These are phyloP conservation scores for Apiosordaria backusii DNA, from an alignment of 495 filamentous ascomycete species.

Conservation along the genomic window DNA sequence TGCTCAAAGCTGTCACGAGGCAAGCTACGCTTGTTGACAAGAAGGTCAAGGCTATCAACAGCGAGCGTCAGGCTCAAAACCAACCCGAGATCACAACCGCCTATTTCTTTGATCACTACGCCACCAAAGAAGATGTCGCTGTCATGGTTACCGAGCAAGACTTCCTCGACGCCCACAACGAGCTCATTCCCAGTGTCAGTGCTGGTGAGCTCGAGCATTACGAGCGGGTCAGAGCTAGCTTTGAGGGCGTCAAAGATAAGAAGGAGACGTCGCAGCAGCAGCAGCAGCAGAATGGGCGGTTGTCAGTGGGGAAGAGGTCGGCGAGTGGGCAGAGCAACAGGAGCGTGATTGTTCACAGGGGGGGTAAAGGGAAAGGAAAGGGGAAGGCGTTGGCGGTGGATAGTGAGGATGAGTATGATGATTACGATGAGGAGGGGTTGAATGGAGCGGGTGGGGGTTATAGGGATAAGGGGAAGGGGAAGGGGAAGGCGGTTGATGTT, in stretches of 20 bases:
- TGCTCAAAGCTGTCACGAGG: conserved; percentile 96
- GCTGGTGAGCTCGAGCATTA: conserved; percentile 92
- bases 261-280: conserved; percentile 1
- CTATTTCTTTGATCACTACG: conserved; percentile 91
- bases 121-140: conserved; percentile 72
- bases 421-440: conserved; percentile 12
- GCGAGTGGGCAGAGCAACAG: conserved; percentile 20
- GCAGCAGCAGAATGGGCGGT: conserved; percentile 17
- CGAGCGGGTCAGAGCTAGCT: conserved; percentile 72
- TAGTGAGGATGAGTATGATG: conserved; percentile 22
- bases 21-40: conserved; percentile 80
- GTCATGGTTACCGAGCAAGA: conserved; percentile 87
- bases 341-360: conserved; percentile 47
- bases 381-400: conserved; percentile 30
- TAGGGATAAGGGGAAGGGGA: conserved; percentile 48
- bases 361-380: conserved; percentile 54
- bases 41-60: conserved; percentile 67
- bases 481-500: conserved; percentile 45
- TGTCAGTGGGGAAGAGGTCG: conserved; percentile 18
- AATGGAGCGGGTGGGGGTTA: conserved; percentile 20
- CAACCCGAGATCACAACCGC: conserved; percentile 64
- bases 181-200: conserved; percentile 91
- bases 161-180: conserved; percentile 72
- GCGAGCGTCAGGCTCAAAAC: conserved; percentile 25
- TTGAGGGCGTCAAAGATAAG: conserved; percentile 55